Conservation (phyloP, 331 rosid genomes). For the Rhamnella rubrinervis region DNA sequence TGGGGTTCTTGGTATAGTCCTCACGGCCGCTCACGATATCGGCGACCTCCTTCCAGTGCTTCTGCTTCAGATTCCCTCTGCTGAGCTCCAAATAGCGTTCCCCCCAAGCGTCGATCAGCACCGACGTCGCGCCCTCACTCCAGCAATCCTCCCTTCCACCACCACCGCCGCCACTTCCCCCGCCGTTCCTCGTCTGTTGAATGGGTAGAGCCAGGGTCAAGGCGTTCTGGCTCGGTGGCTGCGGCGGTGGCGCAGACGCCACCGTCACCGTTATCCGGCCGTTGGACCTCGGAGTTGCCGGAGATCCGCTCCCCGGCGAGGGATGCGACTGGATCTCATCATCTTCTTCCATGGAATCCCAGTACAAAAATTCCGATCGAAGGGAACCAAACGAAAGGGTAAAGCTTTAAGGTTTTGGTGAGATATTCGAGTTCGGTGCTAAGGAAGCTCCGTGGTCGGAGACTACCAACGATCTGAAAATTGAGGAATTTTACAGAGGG, state of each 20-base stretch:
- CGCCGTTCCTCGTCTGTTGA: slow-evolving; percentile 37
- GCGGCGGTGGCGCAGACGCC: slow-evolving; percentile 40
- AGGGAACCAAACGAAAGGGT: background rate
- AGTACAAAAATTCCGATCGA: slow-evolving; percentile 22
- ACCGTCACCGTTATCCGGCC: slow-evolving; percentile 81
- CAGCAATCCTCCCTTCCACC: slow-evolving; percentile 97
- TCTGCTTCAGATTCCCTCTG: slow-evolving; percentile 92
- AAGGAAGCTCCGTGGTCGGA: too few relatives aligned
- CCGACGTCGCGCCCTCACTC: slow-evolving; percentile 92
- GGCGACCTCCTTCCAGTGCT: slow-evolving; percentile 98
- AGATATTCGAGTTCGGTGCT: background rate
- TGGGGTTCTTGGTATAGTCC: slow-evolving; percentile 61
- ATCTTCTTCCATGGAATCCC: slow-evolving; percentile 67
- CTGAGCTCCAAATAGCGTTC: slow-evolving; percentile 90
- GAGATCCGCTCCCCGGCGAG: slow-evolving; percentile 71
- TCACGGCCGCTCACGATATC: slow-evolving; percentile 80
- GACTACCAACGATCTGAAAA: too few relatives aligned
- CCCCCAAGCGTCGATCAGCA: slow-evolving; percentile 96
- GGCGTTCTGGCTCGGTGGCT: slow-evolving; percentile 29
- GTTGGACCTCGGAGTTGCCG: slow-evolving; percentile 49
- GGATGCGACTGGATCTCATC: slow-evolving; percentile 78
- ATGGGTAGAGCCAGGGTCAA: slow-evolving; percentile 67
- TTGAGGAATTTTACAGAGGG: too few relatives aligned
- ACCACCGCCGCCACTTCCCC: slow-evolving; percentile 38
- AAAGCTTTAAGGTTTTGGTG: background rate